These are phyloP conservation scores for Mycena filopes DNA, from an alignment of 768 basidiomycete species.

Conservation along the genomic window DNA sequence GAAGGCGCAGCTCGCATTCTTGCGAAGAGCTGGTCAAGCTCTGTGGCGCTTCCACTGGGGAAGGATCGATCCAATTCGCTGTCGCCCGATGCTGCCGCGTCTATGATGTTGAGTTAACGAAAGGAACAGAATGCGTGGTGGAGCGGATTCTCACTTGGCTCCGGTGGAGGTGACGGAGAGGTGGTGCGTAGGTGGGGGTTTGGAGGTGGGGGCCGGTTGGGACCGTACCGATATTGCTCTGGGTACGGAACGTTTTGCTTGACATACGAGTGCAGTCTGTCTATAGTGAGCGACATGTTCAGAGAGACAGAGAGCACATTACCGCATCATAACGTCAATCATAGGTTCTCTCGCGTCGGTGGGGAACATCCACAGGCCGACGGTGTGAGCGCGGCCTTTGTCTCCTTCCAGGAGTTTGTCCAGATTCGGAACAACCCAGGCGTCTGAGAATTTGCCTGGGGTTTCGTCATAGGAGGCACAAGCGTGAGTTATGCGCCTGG, in stretches of 20 bases:
- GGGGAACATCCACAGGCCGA: constrained; percentile 82
- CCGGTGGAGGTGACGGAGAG: constrained; percentile 37
- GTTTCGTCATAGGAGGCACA: constrained; percentile 44
- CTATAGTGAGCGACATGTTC: background rate
- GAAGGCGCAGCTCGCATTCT: constrained; percentile 46
- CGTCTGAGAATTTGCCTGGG: constrained; percentile 59
- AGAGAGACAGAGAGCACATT: constrained; percentile 17
- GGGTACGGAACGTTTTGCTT: constrained; percentile 77
- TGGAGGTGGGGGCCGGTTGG: constrained; percentile 71
- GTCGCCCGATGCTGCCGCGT: constrained; percentile 19
- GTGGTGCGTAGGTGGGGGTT: constrained; percentile 49
- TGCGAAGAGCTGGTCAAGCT: constrained; percentile 60
- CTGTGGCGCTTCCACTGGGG: constrained; percentile 46
- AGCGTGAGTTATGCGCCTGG: constrained; percentile 54
- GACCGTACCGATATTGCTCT: constrained; percentile 75
- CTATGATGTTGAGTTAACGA: constrained; percentile 1
- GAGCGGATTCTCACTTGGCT: constrained; percentile 29
- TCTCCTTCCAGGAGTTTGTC: constrained; percentile 56
- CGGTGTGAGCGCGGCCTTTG: constrained; percentile 67
- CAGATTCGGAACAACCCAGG: constrained; percentile 58
- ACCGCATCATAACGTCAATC: constrained; percentile 78
- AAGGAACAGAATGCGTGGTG: background rate
- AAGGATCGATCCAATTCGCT: constrained; percentile 4
- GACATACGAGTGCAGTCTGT: constrained; percentile 73
- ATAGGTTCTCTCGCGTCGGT: constrained; percentile 77